phyloP scores from a whole-genome alignment of 2,329 filamentous ascomycete genomes.

The Microsporum audouinii region DNA sequence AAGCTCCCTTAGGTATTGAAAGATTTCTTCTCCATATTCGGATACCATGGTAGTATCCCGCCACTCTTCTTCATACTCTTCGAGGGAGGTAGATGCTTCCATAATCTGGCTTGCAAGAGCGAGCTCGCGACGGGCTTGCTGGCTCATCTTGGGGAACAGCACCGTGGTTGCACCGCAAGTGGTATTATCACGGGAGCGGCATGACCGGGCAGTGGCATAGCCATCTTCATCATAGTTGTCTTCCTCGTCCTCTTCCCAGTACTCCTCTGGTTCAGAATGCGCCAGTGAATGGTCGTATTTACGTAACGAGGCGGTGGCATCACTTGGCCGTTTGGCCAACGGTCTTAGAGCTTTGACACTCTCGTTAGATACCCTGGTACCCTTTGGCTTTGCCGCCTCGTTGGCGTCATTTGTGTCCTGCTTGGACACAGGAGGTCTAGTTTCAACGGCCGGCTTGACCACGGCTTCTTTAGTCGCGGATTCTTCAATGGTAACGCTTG shows the following conservation, averaged over 20 bases:
- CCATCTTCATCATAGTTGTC: conserved; percentile 61
- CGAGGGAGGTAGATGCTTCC: conserved; percentile 56
- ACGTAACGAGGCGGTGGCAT: not conserved
- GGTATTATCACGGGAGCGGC: conserved; percentile 65
- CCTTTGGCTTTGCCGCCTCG: not conserved
- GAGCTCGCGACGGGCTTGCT: conserved; percentile 61
- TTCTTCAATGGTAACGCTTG: not conserved
- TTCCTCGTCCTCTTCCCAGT: conserved; percentile 58
- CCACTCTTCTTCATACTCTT: conserved; percentile 66
- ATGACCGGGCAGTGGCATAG: conserved; percentile 65
- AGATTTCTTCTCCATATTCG: conserved; percentile 93
- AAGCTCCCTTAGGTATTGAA: conserved; percentile 76
- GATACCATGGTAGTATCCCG: conserved; percentile 97
- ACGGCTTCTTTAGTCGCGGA: not conserved
- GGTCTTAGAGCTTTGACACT: not conserved
- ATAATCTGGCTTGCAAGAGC: conserved; percentile 56
- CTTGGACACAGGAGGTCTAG: not conserved
- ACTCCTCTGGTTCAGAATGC: conserved; percentile 37
- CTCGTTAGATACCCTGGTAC: not conserved
- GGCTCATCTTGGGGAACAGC: conserved; percentile 60
- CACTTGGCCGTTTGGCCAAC: not conserved
- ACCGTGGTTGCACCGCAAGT: conserved; percentile 53
- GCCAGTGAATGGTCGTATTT: conserved; percentile 21
- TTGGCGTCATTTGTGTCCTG: not conserved
- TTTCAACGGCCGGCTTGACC: not conserved